Evolutionary conservation across 352 stramenopile species (phyloP).

Genomic region (Globisporangium camurandrum): DNA sequence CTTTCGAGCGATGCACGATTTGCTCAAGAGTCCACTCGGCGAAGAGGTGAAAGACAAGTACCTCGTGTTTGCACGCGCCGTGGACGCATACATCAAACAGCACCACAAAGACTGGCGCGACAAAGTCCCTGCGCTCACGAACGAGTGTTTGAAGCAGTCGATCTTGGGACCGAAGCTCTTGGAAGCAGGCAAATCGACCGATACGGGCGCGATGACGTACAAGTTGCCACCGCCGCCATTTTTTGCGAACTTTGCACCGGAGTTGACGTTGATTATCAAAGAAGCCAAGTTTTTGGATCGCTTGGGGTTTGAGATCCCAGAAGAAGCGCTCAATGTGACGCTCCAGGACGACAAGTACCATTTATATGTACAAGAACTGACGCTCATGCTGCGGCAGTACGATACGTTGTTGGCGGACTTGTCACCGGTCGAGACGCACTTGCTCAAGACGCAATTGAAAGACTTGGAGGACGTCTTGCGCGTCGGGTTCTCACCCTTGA

Average conservation of each 20-base stretch:
- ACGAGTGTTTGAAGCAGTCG: constrained; percentile 91
- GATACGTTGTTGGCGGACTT: constrained; percentile 78
- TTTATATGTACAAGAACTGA: constrained; percentile 89
- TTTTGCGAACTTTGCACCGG: constrained; percentile 90
- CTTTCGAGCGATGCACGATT: constrained; percentile 90
- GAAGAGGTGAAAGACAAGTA: constrained; percentile 94
- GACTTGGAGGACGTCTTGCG: constrained; percentile 82
- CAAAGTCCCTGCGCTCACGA: constrained; percentile 79
- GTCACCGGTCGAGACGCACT: constrained; percentile 84
- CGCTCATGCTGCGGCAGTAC: constrained; percentile 90
- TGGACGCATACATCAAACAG: constrained; percentile 91
- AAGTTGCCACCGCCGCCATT: constrained; percentile 89
- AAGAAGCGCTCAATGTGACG: constrained; percentile 93
- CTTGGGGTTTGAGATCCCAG: constrained; percentile 92
- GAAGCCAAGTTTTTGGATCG: constrained; percentile 95
- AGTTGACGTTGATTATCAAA: constrained; percentile 93
- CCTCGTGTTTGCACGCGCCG: constrained; percentile 86
- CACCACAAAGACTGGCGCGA: constrained; percentile 92
- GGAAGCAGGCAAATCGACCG: constrained; percentile 54
- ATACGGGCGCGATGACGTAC: constrained; percentile 66
- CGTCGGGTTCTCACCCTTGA: constrained; percentile 91
- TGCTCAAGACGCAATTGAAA: constrained; percentile 87
- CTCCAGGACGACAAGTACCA: constrained; percentile 96
- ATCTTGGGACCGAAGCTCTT: constrained; percentile 85
- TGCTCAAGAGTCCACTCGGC: constrained; percentile 87